Base-by-base conservation (phyloP, 2,329 filamentous ascomycete genomes). In the Fusarium tupiense region DNA sequence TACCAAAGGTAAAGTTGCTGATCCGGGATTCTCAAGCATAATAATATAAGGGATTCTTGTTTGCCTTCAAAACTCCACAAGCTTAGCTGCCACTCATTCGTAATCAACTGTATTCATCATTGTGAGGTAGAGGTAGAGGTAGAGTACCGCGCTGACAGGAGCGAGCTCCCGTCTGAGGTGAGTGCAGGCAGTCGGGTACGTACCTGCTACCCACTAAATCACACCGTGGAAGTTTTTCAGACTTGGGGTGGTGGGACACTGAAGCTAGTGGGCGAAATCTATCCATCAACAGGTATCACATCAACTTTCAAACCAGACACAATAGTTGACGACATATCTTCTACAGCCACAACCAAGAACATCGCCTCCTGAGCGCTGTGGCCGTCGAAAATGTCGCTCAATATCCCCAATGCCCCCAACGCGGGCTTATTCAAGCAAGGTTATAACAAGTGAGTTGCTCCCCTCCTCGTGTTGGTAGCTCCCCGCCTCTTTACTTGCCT, bases 371-470 rank as follows among this genome's bases (percentile, higher is more conserved):
- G 50, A 69, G 64, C 59, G 64, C 63, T 70, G 69, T 77, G 73
- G 73, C 67, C 61, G 69, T 62, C 80, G 81, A 76, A 76, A 79
- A 98, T 99, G 96, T 99, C 96, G 85, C 91, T 99, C 83, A 94
- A 95, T 82, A 97, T 99, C 82, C 96, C 96, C 75, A 94, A 91
- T 84, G 96, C 96, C 79, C 96, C 96, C 73, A 98, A 98, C 84
- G 89, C 93, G 81, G 93, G 93, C 83, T 90, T 98, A 46, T 98
- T 99, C 90, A 98, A 98, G 88, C 89, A 92, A 80, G 96, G 96
- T 80, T 99, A 99, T 87, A 95, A 95, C 85, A 97, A 93, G 95
- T 98, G 90, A 82, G 90, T 85, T 59, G 64, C 44, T 59, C 43
- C 59, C 64, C 66, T 64, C 63, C 71, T 72, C 67, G 69, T 64